phyloP scores from a whole-genome alignment of 257 asterid genomes.

The Scutellaria galericulata region DNA sequence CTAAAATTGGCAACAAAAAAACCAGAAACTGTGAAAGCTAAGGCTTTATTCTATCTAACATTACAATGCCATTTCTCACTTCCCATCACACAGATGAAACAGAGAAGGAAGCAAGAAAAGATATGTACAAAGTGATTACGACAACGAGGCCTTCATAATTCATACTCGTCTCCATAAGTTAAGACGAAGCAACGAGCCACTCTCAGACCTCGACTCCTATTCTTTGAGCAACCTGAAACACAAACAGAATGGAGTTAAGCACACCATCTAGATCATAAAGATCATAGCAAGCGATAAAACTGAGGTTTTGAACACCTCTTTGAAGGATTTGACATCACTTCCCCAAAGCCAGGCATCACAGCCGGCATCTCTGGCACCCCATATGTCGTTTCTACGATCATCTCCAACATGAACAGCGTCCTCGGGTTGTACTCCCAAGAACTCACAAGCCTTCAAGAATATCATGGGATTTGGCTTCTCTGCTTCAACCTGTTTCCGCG shows the following conservation, averaged over 20 bases:
- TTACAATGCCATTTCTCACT: conserved; percentile 25
- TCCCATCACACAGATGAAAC: conserved; percentile 26
- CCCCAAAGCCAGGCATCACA: conserved; percentile 99
- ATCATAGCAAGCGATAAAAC: background rate
- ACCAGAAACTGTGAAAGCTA: conserved; percentile 28
- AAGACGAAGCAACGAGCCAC: conserved; percentile 2
- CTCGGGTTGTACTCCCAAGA: conserved; percentile 86
- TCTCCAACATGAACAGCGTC: conserved; percentile 98
- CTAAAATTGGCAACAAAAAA: background rate
- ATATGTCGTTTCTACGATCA: conserved; percentile 92
- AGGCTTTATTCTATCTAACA: conserved; percentile 37
- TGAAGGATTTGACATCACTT: conserved; percentile 84
- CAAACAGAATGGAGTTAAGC: background rate
- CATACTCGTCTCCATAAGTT: background rate
- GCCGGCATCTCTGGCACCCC: conserved; percentile 99
- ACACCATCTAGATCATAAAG: background rate
- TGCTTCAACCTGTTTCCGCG: conserved; percentile 78
- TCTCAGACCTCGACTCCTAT: conserved; percentile 79
- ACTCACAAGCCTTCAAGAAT: conserved; percentile 92
- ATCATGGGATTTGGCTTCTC: conserved; percentile 98
- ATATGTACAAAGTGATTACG: conserved; percentile 33
- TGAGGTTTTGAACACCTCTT: conserved; percentile 63
- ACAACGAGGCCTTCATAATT: background rate
- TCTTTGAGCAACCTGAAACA: conserved; percentile 83
- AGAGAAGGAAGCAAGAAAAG: conserved; percentile 12